These are phyloP conservation scores for Neophaeococcomyces aloes DNA, from an alignment of 2,329 filamentous ascomycete genomes.

Conservation along the genomic window DNA sequence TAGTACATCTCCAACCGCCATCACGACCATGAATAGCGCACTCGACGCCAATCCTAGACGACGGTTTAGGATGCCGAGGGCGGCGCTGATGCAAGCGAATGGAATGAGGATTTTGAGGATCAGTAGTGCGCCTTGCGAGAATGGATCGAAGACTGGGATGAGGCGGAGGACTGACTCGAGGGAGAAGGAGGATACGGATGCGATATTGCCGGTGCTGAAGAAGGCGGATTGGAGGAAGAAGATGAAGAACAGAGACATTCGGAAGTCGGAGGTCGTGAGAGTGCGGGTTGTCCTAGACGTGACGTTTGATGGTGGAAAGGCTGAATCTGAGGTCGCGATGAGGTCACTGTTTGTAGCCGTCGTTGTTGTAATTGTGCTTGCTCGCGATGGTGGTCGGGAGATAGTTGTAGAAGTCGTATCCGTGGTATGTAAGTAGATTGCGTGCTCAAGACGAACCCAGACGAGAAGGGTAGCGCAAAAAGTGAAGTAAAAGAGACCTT, in stretches of 20 bases:
- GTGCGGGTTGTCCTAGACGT: constrained; percentile 44
- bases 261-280: constrained; percentile 69
- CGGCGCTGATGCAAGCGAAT: constrained; percentile 84
- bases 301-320: constrained; percentile 23
- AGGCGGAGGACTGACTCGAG: constrained; percentile 81
- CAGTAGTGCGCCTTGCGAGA: constrained; percentile 77
- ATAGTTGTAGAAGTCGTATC: constrained; percentile 14
- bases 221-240: constrained; percentile 90
- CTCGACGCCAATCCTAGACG: constrained; percentile 73
- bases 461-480: constrained; percentile 73
- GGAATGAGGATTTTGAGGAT: constrained; percentile 86
- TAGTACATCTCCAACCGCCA: constrained; percentile 80
- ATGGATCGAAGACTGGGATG: constrained; percentile 85
- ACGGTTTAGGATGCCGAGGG: constrained; percentile 84
- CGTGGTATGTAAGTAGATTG: constrained; percentile 45
- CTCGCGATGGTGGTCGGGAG: constrained; percentile 6
- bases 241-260: constrained; percentile 89
- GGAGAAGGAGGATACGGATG: constrained; percentile 85
- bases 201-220: constrained; percentile 93
- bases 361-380: constrained; percentile 16
- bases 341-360: constrained; percentile 14
- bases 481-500: constrained; percentile 87
- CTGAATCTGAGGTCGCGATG: constrained; percentile 18
- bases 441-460: constrained; percentile 88
- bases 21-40: constrained; percentile 87